phyloP scores from a whole-genome alignment of 352 stramenopile genomes.

The Phytophthora ohioensis region DNA sequence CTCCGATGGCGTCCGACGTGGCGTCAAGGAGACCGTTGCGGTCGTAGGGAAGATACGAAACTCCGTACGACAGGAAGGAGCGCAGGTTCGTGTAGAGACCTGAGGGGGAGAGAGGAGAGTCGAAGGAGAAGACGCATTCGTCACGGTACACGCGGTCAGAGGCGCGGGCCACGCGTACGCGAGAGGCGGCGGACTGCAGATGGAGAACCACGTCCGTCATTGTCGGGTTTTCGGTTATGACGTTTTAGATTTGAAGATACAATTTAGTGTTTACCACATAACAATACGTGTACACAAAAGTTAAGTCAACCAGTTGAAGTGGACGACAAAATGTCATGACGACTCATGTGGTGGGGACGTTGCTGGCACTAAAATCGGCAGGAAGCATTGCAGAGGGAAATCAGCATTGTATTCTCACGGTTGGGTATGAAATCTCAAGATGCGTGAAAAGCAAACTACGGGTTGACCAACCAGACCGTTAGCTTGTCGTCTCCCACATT shows the following conservation, averaged over 20 bases:
- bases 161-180: constrained; percentile 59
- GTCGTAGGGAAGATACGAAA: constrained; percentile 71
- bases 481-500: too few relatives aligned
- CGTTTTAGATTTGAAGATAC: constrained; percentile 16
- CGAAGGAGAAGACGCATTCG: constrained; percentile 98
- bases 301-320: not conserved
- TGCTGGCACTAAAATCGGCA: too few relatives aligned
- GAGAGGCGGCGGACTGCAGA: constrained; percentile 37
- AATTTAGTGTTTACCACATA: constrained; percentile 3
- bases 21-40: constrained; percentile 29
- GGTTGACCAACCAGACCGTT: too few relatives aligned
- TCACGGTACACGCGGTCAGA: constrained; percentile 94
- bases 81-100: constrained; percentile 94
- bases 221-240: not conserved
- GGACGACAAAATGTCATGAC: too few relatives aligned
- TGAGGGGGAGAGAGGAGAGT: constrained; percentile 76
- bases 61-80: constrained; percentile 94
- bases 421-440: too few relatives aligned
- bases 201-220: constrained; percentile 31
- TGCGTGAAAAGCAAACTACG: too few relatives aligned
- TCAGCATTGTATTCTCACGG: too few relatives aligned
- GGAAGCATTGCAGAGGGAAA: too few relatives aligned
- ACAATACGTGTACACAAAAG: not conserved
- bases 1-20: constrained; percentile 23
- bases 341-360: too few relatives aligned